Percentiles rank a stretch among this genome's conserved stretches.
phyloP scores from a whole-genome alignment of 345 rosid genomes.

The Euphorbia peplus region DNA sequence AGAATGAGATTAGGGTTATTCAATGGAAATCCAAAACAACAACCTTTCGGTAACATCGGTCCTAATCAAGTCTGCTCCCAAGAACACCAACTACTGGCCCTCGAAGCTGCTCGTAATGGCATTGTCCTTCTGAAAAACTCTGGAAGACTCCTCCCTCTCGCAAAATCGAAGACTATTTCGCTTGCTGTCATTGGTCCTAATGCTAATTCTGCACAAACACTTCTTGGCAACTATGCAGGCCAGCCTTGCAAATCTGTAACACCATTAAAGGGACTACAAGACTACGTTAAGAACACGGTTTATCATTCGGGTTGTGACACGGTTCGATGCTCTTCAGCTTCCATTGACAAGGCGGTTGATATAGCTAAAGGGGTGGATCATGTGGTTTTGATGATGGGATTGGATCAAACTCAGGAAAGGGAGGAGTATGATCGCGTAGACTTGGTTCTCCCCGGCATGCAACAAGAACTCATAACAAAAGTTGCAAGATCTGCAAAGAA shows the following conservation, averaged over 20 bases:
- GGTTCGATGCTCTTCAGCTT: constrained; percentile 55
- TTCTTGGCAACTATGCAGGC: constrained; percentile 85
- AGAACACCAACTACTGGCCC: constrained; percentile 73
- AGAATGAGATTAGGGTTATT: constrained; percentile 91
- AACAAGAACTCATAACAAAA: constrained; percentile 49
- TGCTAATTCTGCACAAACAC: constrained; percentile 49
- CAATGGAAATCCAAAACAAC: constrained; percentile 57
- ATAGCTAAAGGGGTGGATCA: constrained; percentile 54
- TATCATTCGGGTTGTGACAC: constrained; percentile 62
- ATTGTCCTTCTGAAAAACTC: constrained; percentile 82
- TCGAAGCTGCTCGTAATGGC: constrained; percentile 80
- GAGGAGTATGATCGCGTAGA: constrained; percentile 69
- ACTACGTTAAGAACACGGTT: constrained; percentile 44
- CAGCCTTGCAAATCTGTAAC: constrained; percentile 60
- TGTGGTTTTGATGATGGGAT: constrained; percentile 80
- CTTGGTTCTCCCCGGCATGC: constrained; percentile 68
- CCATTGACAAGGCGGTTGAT: constrained; percentile 48
- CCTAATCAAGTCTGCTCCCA: constrained; percentile 60
- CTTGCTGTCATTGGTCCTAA: constrained; percentile 87
- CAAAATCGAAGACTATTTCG: constrained; percentile 38
- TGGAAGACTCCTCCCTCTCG: constrained; percentile 53
- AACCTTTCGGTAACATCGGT: constrained; percentile 61
- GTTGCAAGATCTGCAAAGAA: constrained; percentile 66
- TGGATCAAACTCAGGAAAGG: constrained; percentile 73
- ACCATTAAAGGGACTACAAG: constrained; percentile 52